Conservation (phyloP, 345 rosid genomes). For the Acer yangbiense region DNA sequence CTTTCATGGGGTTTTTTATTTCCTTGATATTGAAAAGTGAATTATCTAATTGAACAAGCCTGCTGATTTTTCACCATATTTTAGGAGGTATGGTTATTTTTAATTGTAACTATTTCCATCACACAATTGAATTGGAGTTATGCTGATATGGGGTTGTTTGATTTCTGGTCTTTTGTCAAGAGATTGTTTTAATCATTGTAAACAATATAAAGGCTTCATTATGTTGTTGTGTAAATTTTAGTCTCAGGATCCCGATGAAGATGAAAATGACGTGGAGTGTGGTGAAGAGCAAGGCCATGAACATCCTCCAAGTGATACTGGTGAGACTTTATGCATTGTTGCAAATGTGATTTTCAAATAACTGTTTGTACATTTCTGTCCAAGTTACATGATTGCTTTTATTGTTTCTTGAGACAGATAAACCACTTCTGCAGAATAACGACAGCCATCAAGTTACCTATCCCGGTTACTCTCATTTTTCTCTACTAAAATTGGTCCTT, state of each 20-base stretch:
- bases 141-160: neutral
- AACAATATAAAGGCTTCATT: slow-evolving; percentile 8
- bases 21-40: no score
- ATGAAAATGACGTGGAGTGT: slow-evolving; percentile 21
- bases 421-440: slow-evolving; percentile 11
- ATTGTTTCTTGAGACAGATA: slow-evolving; percentile 26
- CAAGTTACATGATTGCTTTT: neutral
- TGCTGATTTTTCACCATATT: neutral
- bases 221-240: slow-evolving; percentile 12
- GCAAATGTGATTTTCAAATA: slow-evolving; percentile 6
- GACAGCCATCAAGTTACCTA: slow-evolving; percentile 20
- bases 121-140: neutral
- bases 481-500: slow-evolving; percentile 11
- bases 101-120: neutral
- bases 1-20: neutral
- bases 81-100: slow-evolving; percentile 1
- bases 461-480: slow-evolving; percentile 24
- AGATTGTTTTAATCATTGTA: neutral
- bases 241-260: slow-evolving; percentile 19
- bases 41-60: neutral
- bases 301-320: slow-evolving; percentile 20
- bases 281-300: slow-evolving; percentile 18
- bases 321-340: slow-evolving; percentile 28
- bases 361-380: neutral
- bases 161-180: slow-evolving; percentile 3